Evolutionary conservation across 1,284 basidiomycete species (phyloP), one percentile per base, ranked within the genome.

Genomic region (Termitomyces sp.): DNA sequence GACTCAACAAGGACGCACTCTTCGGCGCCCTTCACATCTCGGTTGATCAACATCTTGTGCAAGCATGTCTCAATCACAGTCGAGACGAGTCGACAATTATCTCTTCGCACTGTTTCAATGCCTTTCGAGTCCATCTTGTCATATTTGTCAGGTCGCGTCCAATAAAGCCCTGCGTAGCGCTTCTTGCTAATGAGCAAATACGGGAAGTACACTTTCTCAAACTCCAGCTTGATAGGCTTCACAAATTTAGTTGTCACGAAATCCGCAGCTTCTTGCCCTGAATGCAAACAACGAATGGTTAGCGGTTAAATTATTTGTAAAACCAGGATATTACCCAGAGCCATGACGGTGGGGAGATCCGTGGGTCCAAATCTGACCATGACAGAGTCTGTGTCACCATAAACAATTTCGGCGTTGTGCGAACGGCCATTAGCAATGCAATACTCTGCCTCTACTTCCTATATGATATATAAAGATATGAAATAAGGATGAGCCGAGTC

Each of bases 81-180:
- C 2, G 92, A 93, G 13, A 98, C 94, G 7, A 98, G 80, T 21
- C 94, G 87, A 69, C 95, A 98, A 66, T 98, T 98, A 66, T 98
- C 94, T 70, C 94, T 82, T 61, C 95, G 88, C 50, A 98, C 94
- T 49, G 94, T 98, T 94, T 98, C 94, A 57, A 98, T 98, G 64
- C 94, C 94, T 72, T 98, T 98, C 1, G 95, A 89, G 64, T 98
- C 94, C 95, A 98, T 97, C 75, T 98, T 98, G 70, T 98, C 95
- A 62, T 91, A 94, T 69, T 93, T 95, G 44, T 97, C 94, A 6
- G 87, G 76, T 60, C 83, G 86, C 1, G 94, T 98, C 95, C 95
- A 98, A 67, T 98, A 97, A 54, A 97, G 71, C 3, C 94, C 95
- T 2, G 95, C 94, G 70, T 98, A 98, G 33, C 95, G 85, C 72